These are phyloP conservation scores for Pyricularia sp. DNA, from an alignment of 2,329 filamentous ascomycete genomes.

Conservation along the genomic window DNA sequence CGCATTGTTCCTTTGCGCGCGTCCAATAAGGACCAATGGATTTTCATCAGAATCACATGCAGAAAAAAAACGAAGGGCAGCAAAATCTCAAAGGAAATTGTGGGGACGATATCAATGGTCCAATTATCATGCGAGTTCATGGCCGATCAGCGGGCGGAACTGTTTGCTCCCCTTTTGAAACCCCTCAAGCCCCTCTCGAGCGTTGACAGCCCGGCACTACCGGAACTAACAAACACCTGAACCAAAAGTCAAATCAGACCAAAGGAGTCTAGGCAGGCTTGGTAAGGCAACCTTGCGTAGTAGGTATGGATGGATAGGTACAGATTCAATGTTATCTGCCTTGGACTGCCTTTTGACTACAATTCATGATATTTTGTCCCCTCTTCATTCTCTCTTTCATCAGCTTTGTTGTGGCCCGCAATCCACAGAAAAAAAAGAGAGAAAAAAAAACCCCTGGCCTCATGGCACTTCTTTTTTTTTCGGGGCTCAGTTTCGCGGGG, in stretches of 20 bases:
- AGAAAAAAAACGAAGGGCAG: background rate
- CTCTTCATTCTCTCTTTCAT: background rate
- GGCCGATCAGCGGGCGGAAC: background rate
- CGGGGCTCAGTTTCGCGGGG: no score
- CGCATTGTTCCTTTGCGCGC: background rate
- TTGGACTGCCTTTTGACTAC: background rate
- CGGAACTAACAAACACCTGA: background rate
- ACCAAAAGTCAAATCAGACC: background rate
- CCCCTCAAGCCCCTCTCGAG: background rate
- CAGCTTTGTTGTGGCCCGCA: background rate
- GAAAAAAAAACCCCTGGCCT: no score
- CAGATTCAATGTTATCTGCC: no score
- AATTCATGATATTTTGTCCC: background rate
- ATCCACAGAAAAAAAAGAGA: background rate
- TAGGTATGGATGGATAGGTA: no score
- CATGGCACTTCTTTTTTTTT: background rate
- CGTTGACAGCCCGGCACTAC: background rate
- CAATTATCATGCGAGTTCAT: background rate
- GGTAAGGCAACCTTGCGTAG: no score
- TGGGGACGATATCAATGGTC: background rate
- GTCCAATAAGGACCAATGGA: background rate
- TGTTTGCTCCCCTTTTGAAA: background rate
- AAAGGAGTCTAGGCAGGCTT: background rate
- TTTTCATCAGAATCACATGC: background rate
- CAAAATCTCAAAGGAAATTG: background rate